phyloP scores from a whole-genome alignment of 2,329 filamentous ascomycete species.

The Cytospora mali region DNA sequence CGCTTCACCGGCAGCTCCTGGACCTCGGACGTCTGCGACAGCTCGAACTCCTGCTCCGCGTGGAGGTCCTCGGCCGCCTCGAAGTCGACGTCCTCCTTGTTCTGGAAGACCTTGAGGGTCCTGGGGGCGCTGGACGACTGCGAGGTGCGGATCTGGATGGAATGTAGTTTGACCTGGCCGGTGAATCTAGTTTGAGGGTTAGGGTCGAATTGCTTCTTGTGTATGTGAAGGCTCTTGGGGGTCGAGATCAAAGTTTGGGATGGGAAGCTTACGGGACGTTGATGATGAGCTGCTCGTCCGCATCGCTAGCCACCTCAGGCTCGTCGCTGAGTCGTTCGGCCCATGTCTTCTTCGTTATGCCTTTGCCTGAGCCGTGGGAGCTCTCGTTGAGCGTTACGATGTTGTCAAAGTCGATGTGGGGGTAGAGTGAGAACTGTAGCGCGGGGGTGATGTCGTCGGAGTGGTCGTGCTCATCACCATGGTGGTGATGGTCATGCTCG shows the following conservation, averaged over 20 bases:
- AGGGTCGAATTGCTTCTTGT: constrained; percentile 4
- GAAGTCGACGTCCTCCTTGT: constrained; percentile 88
- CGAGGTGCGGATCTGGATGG: constrained; percentile 82
- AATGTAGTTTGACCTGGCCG: constrained; percentile 89
- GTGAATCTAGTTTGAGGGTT: constrained; percentile 67
- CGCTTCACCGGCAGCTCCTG: constrained; percentile 88
- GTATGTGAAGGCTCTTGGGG: neutral
- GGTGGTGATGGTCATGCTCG: constrained; percentile 51
- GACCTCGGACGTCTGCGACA: constrained; percentile 77
- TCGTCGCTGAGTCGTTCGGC: constrained; percentile 69
- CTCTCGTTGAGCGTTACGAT: constrained; percentile 86
- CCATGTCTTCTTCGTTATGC: constrained; percentile 90
- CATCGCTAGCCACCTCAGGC: constrained; percentile 81
- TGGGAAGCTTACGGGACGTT: constrained; percentile 72
- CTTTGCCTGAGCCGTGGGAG: constrained; percentile 65
- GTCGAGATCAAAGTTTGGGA: neutral
- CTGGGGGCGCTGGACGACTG: constrained; percentile 70
- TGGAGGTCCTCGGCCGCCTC: constrained; percentile 67
- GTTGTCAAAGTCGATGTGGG: constrained; percentile 86
- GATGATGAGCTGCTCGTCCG: constrained; percentile 93
- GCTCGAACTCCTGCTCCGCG: constrained; percentile 75
- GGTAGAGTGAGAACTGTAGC: constrained; percentile 86
- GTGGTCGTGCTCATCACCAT: constrained; percentile 76
- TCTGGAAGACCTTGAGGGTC: constrained; percentile 85
- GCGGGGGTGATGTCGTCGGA: constrained; percentile 90